Evolutionary conservation across 2,329 filamentous ascomycete species (phyloP), one percentile per base, ranked within the genome.

Genomic region (Colletotrichum salicis): DNA sequence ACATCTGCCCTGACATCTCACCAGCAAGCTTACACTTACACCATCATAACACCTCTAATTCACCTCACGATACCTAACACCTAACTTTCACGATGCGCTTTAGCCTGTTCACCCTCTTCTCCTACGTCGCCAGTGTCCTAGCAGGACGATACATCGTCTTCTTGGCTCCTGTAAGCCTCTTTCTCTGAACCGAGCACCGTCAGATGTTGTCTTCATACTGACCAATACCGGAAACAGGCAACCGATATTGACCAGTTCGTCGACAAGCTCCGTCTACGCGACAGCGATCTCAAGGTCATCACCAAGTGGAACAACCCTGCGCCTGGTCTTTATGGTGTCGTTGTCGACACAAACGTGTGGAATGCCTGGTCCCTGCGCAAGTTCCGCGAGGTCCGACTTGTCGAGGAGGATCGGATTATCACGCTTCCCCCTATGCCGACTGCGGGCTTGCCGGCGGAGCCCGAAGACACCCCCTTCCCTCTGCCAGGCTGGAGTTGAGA

Each of bases 121-220:
- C 41, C 10, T 3, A 52, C 12, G 19, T 65, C 5, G 37, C 6
- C 37, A 31, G 64, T 35, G 68, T 51, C 51, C 24, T 69, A 1
- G 71, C 58, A 11, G 35, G 31, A 11, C 45, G 45, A 4, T 74
- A 61, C 12, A 63, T 74, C 24, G 31, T 74, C 13, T 7, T 62
- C n/a, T 51, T 74, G 3, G 15, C 48, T 4, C 31, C 55, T 10
- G 73, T 74, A 63, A 45, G 71, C 22, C 4, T 22, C 22, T 13
- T 29, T 15, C 5, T 11, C 29, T 35, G 8, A 13, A 48, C 11
- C 2, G 0, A 6, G 22, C 13, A 4, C 35, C 6, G 31, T 51
- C 19, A 5, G 15, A 2, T 15, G 19, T 24, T 2, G 12, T 10
- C 3, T 24, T 27, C 19, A 15, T 29, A 35, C 29, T 41, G 12